phyloP scores from a whole-genome alignment of 139 green algal species.

The Mesostigma viride region DNA sequence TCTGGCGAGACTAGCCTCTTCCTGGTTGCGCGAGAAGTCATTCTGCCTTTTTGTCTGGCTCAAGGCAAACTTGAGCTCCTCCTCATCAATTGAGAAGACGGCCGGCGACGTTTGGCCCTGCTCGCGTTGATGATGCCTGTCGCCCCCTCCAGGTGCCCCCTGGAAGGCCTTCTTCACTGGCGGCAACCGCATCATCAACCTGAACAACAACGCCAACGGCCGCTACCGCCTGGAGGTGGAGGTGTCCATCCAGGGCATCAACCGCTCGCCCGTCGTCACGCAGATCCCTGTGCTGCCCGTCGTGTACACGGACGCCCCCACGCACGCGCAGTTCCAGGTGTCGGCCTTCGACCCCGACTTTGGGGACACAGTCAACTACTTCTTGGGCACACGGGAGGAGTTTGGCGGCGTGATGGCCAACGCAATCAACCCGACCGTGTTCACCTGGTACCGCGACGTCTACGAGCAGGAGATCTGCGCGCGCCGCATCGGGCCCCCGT shows the following conservation, averaged over 20 bases:
- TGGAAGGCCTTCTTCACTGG: conserved; percentile 30
- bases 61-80: background rate
- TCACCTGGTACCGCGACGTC: background rate
- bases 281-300: conserved; percentile 25
- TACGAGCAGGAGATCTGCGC: too few species aligned
- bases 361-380: conserved; percentile 13
- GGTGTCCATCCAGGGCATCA: conserved; percentile 18
- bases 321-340: conserved; percentile 19
- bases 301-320: conserved; percentile 14
- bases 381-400: conserved; percentile 7
- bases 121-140: background rate
- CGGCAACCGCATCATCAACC: conserved; percentile 25
- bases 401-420: conserved; percentile 18
- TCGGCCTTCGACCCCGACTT: conserved; percentile 24
- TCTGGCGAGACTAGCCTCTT: too few species aligned
- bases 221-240: conserved; percentile 24
- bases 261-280: conserved; percentile 22
- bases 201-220: conserved; percentile 32
- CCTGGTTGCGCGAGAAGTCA: too few species aligned
- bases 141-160: too few species aligned
- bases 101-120: too few species aligned
- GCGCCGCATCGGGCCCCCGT: background rate
- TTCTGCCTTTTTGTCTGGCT: background rate
- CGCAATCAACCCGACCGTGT: background rate
- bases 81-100: background rate